Percentiles rank a stretch among this genome's conserved stretches.
phyloP scores from a whole-genome alignment of 176 grass and related monocot genomes.

The Musa beccarii region DNA sequence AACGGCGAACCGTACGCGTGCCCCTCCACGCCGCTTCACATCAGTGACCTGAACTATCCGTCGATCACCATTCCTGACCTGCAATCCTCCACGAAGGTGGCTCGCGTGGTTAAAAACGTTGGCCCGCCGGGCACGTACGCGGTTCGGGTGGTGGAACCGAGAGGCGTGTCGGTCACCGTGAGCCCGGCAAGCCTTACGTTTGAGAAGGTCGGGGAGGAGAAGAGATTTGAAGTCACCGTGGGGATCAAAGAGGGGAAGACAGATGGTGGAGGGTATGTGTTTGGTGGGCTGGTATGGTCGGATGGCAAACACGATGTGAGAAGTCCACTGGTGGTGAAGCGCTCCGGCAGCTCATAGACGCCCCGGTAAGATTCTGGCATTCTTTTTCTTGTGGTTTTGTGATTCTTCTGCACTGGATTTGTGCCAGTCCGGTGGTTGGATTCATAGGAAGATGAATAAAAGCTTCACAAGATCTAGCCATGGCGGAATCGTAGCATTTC shows the following conservation, averaged over 20 bases:
- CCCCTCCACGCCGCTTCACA: not conserved
- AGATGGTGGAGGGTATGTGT: not conserved
- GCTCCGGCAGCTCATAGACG: not conserved
- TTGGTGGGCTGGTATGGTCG: conserved; percentile 6
- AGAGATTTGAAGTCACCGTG: not conserved
- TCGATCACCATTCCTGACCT: conserved; percentile 8
- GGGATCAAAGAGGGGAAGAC: not conserved
- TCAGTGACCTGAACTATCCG: conserved; percentile 16
- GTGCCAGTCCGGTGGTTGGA: too few species aligned
- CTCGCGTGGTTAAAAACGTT: conserved; percentile 11
- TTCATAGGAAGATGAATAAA: not conserved
- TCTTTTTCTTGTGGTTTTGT: not conserved
- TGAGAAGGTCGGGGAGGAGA: not conserved
- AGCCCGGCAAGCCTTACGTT: conserved; percentile 1
- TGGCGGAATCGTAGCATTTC: too few species aligned
- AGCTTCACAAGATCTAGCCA: not conserved
- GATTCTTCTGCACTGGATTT: conserved; percentile 2
- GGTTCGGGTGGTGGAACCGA: not conserved
- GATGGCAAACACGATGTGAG: conserved; percentile 17
- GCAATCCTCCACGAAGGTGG: not conserved
- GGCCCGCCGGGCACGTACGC: conserved; percentile 5
- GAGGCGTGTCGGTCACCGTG: not conserved
- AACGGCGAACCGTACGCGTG: not conserved
- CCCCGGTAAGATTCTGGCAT: not conserved
- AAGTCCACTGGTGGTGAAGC: conserved; percentile 1